These are phyloP conservation scores for Phellopilus nigrolimitatus DNA, from an alignment of 1,284 basidiomycete genomes.

Conservation along the genomic window DNA sequence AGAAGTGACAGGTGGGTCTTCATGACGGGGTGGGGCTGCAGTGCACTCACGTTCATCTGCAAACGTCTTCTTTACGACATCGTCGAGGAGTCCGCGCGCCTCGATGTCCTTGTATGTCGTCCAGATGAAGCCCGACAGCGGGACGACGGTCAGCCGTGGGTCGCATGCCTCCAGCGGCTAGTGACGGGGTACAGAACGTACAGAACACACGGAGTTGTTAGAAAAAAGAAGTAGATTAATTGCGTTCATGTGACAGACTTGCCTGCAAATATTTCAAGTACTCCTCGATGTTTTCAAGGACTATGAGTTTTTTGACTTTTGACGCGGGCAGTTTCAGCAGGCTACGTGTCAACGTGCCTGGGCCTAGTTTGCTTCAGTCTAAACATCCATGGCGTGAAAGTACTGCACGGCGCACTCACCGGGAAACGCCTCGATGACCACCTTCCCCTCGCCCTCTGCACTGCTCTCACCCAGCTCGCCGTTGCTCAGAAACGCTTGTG, in stretches of 20 bases:
- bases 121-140: constrained; percentile 48
- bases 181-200: background rate
- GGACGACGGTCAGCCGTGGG: constrained; percentile 53
- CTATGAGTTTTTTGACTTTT: constrained; percentile 59
- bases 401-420: constrained; percentile 34
- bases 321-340: constrained; percentile 57
- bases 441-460: constrained; percentile 38
- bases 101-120: constrained; percentile 52
- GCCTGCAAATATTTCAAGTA: constrained; percentile 58
- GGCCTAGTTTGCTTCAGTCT: constrained; percentile 41
- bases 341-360: constrained; percentile 65
- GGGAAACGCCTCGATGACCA: constrained; percentile 70
- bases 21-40: constrained; percentile 23
- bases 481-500: constrained; percentile 46
- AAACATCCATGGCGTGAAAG: background rate
- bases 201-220: background rate
- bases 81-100: constrained; percentile 46
- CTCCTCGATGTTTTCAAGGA: constrained; percentile 52
- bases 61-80: constrained; percentile 36
- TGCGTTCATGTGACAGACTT: too few relatives aligned
- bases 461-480: constrained; percentile 30
- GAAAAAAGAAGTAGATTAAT: constrained; percentile 1
- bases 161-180: constrained; percentile 65
- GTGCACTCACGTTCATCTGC: constrained; percentile 26
- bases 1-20: constrained; percentile 30